Conservation (phyloP, 78 protist genomes). For the Monocercomonoides exilis region DNA sequence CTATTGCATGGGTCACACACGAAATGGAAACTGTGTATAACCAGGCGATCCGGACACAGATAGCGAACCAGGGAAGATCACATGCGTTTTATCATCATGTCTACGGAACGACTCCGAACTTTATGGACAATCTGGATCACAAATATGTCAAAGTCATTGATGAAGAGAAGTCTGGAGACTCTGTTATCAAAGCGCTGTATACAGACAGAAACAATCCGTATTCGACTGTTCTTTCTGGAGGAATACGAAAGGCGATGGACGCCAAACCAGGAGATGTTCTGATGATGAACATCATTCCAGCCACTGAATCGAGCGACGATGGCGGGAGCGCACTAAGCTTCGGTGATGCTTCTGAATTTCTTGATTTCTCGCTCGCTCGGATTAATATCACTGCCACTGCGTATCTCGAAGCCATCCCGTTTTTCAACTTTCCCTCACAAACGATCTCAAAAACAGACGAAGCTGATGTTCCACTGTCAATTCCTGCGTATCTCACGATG, state of each 20-base stretch:
- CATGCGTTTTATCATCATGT: background rate
- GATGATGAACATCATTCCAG: no score
- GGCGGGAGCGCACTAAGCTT: no score
- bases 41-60: background rate
- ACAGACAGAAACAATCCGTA: no score
- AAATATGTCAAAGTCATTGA: background rate
- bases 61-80: background rate
- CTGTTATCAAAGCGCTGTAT: background rate
- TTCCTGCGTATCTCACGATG: background rate
- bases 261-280: constrained; percentile 35
- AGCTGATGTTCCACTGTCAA: background rate
- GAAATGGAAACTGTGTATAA: background rate
- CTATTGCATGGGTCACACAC: background rate
- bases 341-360: no score
- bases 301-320: no score
- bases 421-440: no score
- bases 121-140: background rate
- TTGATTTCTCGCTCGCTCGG: no score
- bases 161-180: background rate
- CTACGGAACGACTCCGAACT: background rate
- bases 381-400: no score
- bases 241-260: constrained; percentile 24
- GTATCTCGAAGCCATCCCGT: no score
- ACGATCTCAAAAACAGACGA: no score
- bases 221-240: no score